Evolutionary conservation across 2,329 filamentous ascomycete genomes (phyloP).

Genomic region (Cordyceps javanica): DNA sequence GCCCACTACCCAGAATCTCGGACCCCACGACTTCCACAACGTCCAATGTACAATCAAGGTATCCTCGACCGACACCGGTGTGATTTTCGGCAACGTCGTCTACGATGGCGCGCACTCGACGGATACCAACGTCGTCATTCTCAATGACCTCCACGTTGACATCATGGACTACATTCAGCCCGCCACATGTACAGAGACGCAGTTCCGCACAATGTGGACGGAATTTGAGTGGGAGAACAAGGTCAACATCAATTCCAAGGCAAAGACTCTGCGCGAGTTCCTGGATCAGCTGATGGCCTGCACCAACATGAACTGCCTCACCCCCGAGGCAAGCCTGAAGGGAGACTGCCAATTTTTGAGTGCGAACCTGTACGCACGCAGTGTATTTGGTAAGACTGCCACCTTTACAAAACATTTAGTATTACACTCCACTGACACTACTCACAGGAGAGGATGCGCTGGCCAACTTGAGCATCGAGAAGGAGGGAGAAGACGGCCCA

Average conservation of each 20-base stretch:
- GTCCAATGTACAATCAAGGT: constrained; percentile 99
- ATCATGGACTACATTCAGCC: constrained; percentile 99
- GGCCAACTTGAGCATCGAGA: constrained; percentile 95
- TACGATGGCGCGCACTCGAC: constrained; percentile 91
- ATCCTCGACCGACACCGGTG: constrained; percentile 92
- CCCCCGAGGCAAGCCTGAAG: constrained; percentile 91
- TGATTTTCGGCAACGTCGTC: constrained; percentile 97
- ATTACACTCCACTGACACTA: constrained; percentile 20
- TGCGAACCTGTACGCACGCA: constrained; percentile 92
- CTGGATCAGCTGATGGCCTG: constrained; percentile 91
- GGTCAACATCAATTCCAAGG: constrained; percentile 99
- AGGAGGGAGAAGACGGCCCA: constrained; percentile 89
- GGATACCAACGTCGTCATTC: constrained; percentile 92
- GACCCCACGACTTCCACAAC: constrained; percentile 94
- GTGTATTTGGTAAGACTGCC: constrained; percentile 82
- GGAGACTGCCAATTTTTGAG: constrained; percentile 97
- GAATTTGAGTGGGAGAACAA: constrained; percentile 99
- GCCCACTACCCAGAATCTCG: constrained; percentile 92
- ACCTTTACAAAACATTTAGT: neutral
- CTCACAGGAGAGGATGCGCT: constrained; percentile 86
- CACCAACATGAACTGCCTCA: constrained; percentile 98
- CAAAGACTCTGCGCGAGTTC: constrained; percentile 86
- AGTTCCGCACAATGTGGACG: constrained; percentile 99
- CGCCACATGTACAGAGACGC: constrained; percentile 90
- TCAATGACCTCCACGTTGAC: constrained; percentile 96